Percentiles rank a stretch among this genome's conserved stretches.
These are phyloP conservation scores for Maudiozyma pseudohumilis DNA, from an alignment of 805 yeast species.

Conservation along the genomic window DNA sequence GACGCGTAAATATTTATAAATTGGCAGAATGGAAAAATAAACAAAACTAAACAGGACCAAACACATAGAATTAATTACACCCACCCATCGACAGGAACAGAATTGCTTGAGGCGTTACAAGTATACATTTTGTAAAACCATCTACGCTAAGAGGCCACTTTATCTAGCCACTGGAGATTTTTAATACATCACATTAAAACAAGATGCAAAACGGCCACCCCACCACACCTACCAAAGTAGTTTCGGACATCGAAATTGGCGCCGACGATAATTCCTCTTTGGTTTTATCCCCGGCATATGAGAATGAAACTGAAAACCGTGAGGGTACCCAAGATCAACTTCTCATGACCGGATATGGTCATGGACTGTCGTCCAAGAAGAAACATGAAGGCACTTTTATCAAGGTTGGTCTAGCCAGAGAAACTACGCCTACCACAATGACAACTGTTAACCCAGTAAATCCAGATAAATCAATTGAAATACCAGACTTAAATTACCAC, in stretches of 20 bases:
- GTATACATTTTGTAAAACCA: too few species aligned
- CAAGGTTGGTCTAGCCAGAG: neutral
- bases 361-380: conserved; percentile 13
- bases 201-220: too few species aligned
- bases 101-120: too few species aligned
- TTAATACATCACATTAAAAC: too few species aligned
- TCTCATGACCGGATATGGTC: conserved; percentile 11
- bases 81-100: too few species aligned
- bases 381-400: neutral
- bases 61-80: too few species aligned
- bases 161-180: too few species aligned
- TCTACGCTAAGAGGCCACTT: too few species aligned
- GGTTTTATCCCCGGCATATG: conserved; percentile 1
- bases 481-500: neutral
- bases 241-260: neutral
- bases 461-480: neutral
- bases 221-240: neutral
- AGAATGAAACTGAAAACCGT: neutral
- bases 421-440: conserved; percentile 2
- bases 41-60: too few species aligned
- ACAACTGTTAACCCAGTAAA: neutral
- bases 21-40: too few species aligned
- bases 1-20: too few species aligned
- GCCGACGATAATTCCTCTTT: neutral
- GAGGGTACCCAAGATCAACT: neutral